Evolutionary conservation across 768 basidiomycete species (phyloP).

Genomic region (Mycena galericulata): DNA sequence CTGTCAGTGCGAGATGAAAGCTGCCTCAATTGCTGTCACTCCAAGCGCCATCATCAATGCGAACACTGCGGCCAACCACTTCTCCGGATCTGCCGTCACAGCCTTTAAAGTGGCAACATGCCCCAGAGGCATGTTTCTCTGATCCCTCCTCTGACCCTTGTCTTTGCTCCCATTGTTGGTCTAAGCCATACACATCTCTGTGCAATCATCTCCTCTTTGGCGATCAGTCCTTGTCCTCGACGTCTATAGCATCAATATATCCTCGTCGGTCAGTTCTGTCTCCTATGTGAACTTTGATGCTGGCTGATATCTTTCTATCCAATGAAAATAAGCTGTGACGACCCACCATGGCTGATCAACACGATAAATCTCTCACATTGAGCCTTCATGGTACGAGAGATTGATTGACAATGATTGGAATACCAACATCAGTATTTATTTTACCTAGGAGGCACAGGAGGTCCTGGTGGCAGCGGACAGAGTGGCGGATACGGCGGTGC

Average conservation of each 20-base stretch:
- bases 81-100: conserved; percentile 1
- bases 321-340: neutral
- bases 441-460: no score
- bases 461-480: neutral
- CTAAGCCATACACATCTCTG: conserved; percentile 4
- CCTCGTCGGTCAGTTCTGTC: no score
- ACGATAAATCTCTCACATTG: neutral
- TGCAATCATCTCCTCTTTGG: neutral
- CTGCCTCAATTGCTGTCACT: no score
- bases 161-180: neutral
- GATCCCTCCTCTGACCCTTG: neutral
- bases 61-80: conserved; percentile 1
- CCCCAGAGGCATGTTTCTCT: neutral
- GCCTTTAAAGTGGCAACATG: conserved; percentile 9
- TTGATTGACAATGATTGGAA: conserved; percentile 6
- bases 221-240: neutral
- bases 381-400: conserved; percentile 1
- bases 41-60: no score
- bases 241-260: neutral
- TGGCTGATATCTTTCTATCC: neutral
- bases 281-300: no score
- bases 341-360: neutral
- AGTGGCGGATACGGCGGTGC: no score
- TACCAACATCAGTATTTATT: neutral
- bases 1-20: no score